Percentiles rank a stretch among this genome's conserved stretches.
phyloP scores from a whole-genome alignment of 2,329 filamentous ascomycete species.

The Phialophora tarda region DNA sequence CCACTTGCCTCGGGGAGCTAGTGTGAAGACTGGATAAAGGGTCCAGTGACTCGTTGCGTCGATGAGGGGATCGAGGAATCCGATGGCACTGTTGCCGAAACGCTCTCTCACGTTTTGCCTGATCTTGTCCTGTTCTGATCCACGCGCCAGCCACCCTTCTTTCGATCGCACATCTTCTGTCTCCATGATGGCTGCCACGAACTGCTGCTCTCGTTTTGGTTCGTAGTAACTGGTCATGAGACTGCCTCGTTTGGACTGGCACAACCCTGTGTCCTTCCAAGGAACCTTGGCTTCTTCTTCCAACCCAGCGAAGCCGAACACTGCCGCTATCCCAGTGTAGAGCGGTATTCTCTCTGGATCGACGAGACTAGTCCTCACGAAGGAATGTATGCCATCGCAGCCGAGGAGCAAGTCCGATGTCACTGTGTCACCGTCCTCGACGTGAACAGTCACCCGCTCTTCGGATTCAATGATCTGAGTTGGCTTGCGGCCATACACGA shows the following conservation, averaged over 20 bases:
- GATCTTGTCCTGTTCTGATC: constrained; percentile 52
- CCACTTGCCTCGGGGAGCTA: constrained; percentile 53
- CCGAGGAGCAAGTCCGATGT: constrained; percentile 39
- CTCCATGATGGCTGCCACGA: constrained; percentile 28
- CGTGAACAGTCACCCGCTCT: constrained; percentile 38
- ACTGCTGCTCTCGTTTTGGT: constrained; percentile 24
- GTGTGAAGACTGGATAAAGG: constrained; percentile 52
- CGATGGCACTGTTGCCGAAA: constrained; percentile 49
- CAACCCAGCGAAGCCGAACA: constrained; percentile 20
- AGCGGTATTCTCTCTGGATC: constrained; percentile 26
- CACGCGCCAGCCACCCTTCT: constrained; percentile 37
- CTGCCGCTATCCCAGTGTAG: constrained; percentile 33
- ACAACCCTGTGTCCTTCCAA: constrained; percentile 31
- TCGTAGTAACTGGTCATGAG: constrained; percentile 29
- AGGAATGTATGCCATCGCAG: constrained; percentile 40
- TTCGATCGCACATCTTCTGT: constrained; percentile 27
- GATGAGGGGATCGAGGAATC: constrained; percentile 48
- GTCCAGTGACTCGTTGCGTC: constrained; percentile 50
- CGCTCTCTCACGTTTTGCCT: constrained; percentile 49
- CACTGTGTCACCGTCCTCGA: constrained; percentile 41
- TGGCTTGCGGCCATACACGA: constrained; percentile 41
- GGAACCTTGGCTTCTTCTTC: constrained; percentile 7
- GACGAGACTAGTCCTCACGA: constrained; percentile 28
- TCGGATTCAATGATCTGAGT: constrained; percentile 38
- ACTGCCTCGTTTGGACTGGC: constrained; percentile 27